Evolutionary conservation across 2,329 filamentous ascomycete species (phyloP).

Genomic region (Taxawa tesnikishii): DNA sequence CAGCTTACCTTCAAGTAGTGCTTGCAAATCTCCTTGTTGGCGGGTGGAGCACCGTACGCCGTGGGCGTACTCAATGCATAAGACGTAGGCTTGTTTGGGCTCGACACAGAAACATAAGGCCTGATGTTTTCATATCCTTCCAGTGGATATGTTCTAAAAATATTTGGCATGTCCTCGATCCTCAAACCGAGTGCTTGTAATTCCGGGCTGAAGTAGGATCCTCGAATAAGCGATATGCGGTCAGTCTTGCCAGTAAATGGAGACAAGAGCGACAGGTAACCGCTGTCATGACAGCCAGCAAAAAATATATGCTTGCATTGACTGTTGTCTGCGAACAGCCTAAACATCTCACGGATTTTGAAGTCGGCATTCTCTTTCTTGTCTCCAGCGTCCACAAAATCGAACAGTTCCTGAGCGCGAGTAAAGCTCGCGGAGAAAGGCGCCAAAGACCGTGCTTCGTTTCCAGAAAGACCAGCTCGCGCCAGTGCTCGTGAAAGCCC

Average conservation of each 20-base stretch:
- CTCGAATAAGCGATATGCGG: constrained; percentile 41
- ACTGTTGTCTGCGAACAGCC: constrained; percentile 42
- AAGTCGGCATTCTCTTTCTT: constrained; percentile 48
- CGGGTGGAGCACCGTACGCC: too few species aligned
- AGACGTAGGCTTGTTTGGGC: too few species aligned
- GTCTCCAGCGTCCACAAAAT: constrained; percentile 50
- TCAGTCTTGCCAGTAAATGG: constrained; percentile 37
- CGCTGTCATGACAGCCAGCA: constrained; percentile 48
- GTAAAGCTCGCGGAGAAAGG: constrained; percentile 47
- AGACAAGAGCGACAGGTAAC: constrained; percentile 45
- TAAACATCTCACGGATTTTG: constrained; percentile 42
- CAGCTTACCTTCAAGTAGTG: background rate
- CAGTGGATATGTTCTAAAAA: constrained; percentile 38
- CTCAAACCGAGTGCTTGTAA: constrained; percentile 40
- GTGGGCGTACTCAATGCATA: too few species aligned
- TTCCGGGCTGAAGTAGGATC: constrained; percentile 38
- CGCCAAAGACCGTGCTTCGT: constrained; percentile 44
- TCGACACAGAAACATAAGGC: too few species aligned
- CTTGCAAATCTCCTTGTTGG: too few species aligned
- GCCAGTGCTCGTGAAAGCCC: constrained; percentile 34
- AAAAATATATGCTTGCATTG: constrained; percentile 55
- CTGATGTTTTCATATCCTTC: constrained; percentile 9
- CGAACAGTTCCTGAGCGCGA: constrained; percentile 43
- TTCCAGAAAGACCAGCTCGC: constrained; percentile 35
- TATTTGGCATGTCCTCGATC: constrained; percentile 37